phyloP scores from a whole-genome alignment of 2,329 filamentous ascomycete genomes.

The Aureobasidium vineae region DNA sequence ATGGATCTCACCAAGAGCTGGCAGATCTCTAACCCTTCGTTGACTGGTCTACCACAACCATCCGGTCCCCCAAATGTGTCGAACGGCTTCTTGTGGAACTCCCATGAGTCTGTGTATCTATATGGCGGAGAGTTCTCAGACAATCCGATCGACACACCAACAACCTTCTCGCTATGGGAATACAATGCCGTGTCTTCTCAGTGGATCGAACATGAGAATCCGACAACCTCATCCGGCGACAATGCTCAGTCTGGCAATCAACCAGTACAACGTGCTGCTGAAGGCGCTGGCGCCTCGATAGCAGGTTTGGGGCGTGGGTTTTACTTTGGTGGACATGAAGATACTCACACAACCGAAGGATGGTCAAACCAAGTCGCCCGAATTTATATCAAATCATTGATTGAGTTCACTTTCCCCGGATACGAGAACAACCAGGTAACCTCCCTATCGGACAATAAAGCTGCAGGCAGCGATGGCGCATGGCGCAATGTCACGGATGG shows the following conservation, averaged over 20 bases:
- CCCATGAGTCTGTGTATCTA: conserved; percentile 65
- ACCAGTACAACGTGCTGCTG: conserved; percentile 66
- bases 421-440: conserved; percentile 63
- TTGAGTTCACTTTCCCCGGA: conserved; percentile 74
- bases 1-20: conserved; percentile 73
- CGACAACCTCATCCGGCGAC: conserved; percentile 62
- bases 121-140: conserved; percentile 75
- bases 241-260: conserved; percentile 57
- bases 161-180: conserved; percentile 64
- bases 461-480: conserved; percentile 60
- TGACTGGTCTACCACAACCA: conserved; percentile 62
- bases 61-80: conserved; percentile 69
- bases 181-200: conserved; percentile 60
- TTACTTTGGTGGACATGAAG: conserved; percentile 77
- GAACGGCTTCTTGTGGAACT: conserved; percentile 74
- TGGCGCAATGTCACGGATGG: conserved; percentile 74
- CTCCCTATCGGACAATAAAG: conserved; percentile 52
- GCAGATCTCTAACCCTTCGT: conserved; percentile 61
- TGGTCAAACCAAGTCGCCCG: conserved; percentile 66
- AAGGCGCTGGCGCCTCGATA: conserved; percentile 70
- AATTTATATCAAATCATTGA: conserved; percentile 69
- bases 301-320: conserved; percentile 68
- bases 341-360: conserved; percentile 60
- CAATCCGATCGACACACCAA: conserved; percentile 56
- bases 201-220: conserved; percentile 64